Evolutionary conservation across 2,329 filamentous ascomycete genomes (phyloP).

Genomic region (Cladophialophora immunda): DNA sequence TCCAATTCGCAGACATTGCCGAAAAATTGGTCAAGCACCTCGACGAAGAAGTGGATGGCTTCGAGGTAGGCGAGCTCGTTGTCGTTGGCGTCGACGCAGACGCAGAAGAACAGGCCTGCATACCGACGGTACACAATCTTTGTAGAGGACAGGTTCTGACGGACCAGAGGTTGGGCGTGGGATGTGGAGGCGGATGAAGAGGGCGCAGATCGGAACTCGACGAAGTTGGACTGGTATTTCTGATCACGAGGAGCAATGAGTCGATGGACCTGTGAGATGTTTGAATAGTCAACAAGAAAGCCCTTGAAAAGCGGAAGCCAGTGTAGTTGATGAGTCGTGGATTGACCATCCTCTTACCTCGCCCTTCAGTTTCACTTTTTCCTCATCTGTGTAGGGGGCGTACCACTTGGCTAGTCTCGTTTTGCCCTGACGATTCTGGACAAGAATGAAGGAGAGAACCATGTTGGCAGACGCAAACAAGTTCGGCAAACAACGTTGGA

Average conservation of each 20-base stretch:
- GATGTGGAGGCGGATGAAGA: slow-evolving; percentile 24
- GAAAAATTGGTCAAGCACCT: slow-evolving; percentile 98
- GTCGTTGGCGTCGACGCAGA: slow-evolving; percentile 98
- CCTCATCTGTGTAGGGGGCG: slow-evolving; percentile 96
- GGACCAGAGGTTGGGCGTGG: slow-evolving; percentile 37
- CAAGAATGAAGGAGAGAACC: slow-evolving; percentile 86
- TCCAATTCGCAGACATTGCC: slow-evolving; percentile 99
- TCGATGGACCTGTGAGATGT: slow-evolving; percentile 79
- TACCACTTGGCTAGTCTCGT: slow-evolving; percentile 99
- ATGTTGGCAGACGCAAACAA: slow-evolving; percentile 42
- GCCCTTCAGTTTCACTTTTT: slow-evolving; percentile 99
- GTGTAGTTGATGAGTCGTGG: not conserved
- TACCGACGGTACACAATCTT: slow-evolving; percentile 98
- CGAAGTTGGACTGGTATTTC: slow-evolving; percentile 99
- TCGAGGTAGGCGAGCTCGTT: slow-evolving; percentile 97
- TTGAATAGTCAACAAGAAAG: not conserved
- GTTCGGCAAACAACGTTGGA: not conserved
- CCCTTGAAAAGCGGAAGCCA: slow-evolving; percentile 6
- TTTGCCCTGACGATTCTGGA: slow-evolving; percentile 96
- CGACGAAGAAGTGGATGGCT: slow-evolving; percentile 99
- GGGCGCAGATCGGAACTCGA: slow-evolving; percentile 71
- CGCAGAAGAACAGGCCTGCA: slow-evolving; percentile 98
- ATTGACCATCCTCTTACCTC: slow-evolving; percentile 68
- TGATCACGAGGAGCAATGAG: slow-evolving; percentile 97
- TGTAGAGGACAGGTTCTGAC: slow-evolving; percentile 57